Evolutionary conservation across 73 alveolate genomes (phyloP), one percentile per base, ranked within the genome.

Genomic region (Paramecium biaurelia): DNA sequence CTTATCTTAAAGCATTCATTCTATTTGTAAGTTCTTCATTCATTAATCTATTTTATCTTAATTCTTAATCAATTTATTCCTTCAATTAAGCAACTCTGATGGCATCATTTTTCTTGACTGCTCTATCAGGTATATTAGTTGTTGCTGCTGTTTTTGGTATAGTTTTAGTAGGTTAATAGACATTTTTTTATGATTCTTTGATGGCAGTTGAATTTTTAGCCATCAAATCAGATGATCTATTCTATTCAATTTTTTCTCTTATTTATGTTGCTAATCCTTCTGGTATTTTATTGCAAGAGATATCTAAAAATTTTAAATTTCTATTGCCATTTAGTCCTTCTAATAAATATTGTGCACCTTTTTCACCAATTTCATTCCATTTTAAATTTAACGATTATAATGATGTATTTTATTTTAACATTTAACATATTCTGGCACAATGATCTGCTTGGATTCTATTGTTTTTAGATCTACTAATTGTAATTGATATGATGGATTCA

Each of bases 311-410:
- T 68, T 89, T 89, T 23, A 89, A 37, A 18, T 18, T 28, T 70
- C 92, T 67, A 45, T 89, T 89, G 4, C 8, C 35, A 43, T 89
- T 45, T 11, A 89, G 20, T 21, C 92, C 94, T 24, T 89, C 94
- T 38, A 53, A 89, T 37, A 89, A 38, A 38, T 58, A 70, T 42
- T 70, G 53, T 1, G 94, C 94, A 26, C 94, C 94, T 63, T 72
- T 68, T 11, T 70, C 94, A 23, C 94, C 94, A 28, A 89, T 70
- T 38, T 89, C 94, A 45, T 89, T 89, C 92, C 94, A 89, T 45
- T 89, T 89, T 23, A 89, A 72, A 89, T 89, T 82, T 21, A 89
- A 42, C 0, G 94, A 89, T 43, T 70, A 59, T 21, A 89, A 43
- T 11, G 35, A 34, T 68, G 58, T 37, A 70, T 89, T 89, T 47